A percentile compares a stretch with the other conserved stretches of the same genome.
Conservation (phyloP, 2,329 filamentous ascomycete species). For the Sporothrix humicola region DNA sequence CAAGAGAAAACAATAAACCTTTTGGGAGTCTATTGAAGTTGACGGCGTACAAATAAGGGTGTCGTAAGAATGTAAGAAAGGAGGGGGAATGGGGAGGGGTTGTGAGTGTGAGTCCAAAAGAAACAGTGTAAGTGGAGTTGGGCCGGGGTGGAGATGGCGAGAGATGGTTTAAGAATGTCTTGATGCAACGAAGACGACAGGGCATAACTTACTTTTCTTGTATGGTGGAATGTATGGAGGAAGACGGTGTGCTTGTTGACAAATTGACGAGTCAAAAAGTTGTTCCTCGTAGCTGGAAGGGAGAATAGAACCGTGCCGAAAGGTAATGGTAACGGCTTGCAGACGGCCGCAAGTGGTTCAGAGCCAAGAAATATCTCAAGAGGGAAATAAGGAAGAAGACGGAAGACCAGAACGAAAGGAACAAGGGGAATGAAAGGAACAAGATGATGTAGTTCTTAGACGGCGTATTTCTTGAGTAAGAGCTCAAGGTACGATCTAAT, state of each 20-base stretch:
- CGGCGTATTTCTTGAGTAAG: neutral
- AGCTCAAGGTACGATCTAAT: neutral
- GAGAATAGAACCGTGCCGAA: neutral
- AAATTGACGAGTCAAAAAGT: neutral
- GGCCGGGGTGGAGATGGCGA: neutral
- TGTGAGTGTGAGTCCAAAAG: neutral
- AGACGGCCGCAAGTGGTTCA: slow-evolving; percentile 8
- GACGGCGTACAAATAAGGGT: too few species aligned
- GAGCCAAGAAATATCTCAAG: neutral
- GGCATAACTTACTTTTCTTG: neutral
- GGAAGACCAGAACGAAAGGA: neutral
- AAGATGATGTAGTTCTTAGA: neutral
- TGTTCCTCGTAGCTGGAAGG: neutral
- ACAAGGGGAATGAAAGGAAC: neutral
- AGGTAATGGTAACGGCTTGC: neutral
- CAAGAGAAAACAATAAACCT: neutral
- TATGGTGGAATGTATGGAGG: too few species aligned
- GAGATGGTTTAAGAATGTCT: neutral
- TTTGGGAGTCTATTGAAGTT: too few species aligned
- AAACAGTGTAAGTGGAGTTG: slow-evolving; percentile 15
- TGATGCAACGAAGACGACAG: slow-evolving; percentile 6
- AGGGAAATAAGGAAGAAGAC: neutral
- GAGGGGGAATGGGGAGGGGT: neutral
- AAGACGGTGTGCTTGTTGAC: neutral
- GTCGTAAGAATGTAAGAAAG: too few species aligned